Evolutionary conservation across 2,329 filamentous ascomycete species (phyloP).

Genomic region (Mycosphaerella sp.): DNA sequence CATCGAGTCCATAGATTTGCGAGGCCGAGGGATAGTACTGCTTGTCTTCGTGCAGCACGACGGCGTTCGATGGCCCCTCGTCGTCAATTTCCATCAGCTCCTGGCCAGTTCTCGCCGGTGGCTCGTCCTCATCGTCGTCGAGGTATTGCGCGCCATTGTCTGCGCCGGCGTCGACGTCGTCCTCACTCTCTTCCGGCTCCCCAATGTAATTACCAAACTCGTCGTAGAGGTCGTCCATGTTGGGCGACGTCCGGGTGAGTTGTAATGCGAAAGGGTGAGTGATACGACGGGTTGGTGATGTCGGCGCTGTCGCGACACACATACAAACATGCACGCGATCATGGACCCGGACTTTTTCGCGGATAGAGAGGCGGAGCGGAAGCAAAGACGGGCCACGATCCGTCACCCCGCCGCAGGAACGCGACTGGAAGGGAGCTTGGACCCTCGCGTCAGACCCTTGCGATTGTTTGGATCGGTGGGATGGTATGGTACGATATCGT

Average conservation of each 20-base stretch:
- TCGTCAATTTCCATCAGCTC: slow-evolving; percentile 93
- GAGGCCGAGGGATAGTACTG: slow-evolving; percentile 98
- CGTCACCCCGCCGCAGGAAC: not conserved
- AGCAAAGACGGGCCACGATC: not conserved
- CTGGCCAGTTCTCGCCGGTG: slow-evolving; percentile 53
- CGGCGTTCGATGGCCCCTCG: slow-evolving; percentile 86
- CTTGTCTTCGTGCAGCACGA: slow-evolving; percentile 98
- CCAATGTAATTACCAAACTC: slow-evolving; percentile 99
- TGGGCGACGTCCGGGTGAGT: slow-evolving; percentile 23
- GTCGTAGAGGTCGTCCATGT: slow-evolving; percentile 95
- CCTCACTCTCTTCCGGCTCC: slow-evolving; percentile 81
- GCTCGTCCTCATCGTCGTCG: slow-evolving; percentile 59
- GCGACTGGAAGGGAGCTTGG: not conserved
- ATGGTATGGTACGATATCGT: too few relatives aligned
- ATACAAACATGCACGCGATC: not conserved
- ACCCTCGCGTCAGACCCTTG: too few relatives aligned
- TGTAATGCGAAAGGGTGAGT: not conserved
- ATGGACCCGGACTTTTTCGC: not conserved
- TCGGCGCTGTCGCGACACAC: slow-evolving; percentile 3
- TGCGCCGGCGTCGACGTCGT: slow-evolving; percentile 71
- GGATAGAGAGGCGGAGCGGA: not conserved
- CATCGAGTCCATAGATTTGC: slow-evolving; percentile 88
- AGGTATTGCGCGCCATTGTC: slow-evolving; percentile 74
- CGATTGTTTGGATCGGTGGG: too few relatives aligned
- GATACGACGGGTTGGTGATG: not conserved